Evolutionary conservation across 176 grass and related monocot genomes (phyloP).

Genomic region (Carex myosuroides): DNA sequence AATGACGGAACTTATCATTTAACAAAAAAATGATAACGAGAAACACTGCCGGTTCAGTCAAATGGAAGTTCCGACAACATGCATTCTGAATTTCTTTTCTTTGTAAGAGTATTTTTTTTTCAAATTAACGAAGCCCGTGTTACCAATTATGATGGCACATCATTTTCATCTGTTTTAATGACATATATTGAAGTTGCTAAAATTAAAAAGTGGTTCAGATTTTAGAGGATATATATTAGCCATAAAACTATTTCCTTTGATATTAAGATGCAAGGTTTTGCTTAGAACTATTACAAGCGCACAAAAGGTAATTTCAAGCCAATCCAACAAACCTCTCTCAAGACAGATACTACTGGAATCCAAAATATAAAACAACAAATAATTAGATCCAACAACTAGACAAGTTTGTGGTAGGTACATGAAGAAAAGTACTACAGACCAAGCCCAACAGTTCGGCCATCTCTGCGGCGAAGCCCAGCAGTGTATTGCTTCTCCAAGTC

Average conservation of each 20-base stretch:
- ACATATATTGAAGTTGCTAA: neutral
- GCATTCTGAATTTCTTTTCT: too few relatives aligned
- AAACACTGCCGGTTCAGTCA: too few relatives aligned
- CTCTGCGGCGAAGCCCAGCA: slow-evolving; percentile 78
- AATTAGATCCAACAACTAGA: neutral
- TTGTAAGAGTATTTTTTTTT: too few relatives aligned
- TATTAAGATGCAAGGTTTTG: neutral
- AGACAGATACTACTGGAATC: neutral
- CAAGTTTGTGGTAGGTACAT: neutral
- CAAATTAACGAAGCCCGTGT: neutral
- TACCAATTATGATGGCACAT: neutral
- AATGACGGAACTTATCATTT: too few relatives aligned
- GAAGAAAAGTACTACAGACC: slow-evolving; percentile 44
- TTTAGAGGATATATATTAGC: neutral
- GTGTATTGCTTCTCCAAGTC: slow-evolving; percentile 95
- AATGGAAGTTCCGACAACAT: too few relatives aligned
- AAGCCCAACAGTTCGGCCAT: slow-evolving; percentile 90
- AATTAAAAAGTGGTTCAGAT: neutral
- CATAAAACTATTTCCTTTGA: neutral
- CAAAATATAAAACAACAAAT: neutral
- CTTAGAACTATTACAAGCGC: neutral
- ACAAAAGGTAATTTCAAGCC: neutral
- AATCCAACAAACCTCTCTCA: neutral
- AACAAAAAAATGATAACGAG: too few relatives aligned
- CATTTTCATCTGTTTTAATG: neutral